Percentiles rank a stretch among this genome's conserved stretches.
These are phyloP conservation scores for Penicillium paneum DNA, from an alignment of 2,329 filamentous ascomycete species.

Conservation along the genomic window DNA sequence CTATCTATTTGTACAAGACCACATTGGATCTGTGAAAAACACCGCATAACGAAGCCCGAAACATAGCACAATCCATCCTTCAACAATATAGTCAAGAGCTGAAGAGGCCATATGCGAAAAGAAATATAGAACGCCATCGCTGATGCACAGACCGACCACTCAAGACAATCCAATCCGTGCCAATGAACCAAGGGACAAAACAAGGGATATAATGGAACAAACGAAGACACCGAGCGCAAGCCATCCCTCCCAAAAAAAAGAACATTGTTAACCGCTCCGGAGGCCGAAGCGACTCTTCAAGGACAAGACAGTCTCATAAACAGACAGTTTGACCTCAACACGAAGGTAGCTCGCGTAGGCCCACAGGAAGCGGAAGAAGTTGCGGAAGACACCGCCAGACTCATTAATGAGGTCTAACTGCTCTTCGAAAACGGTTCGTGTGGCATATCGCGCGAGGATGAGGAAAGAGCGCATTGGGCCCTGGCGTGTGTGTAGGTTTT, in stretches of 20 bases:
- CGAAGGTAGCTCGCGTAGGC: conserved; percentile 55
- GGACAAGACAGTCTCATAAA: conserved; percentile 58
- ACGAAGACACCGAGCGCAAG: not conserved
- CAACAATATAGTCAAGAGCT: not conserved
- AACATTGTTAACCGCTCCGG: conserved; percentile 11
- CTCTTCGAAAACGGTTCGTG: conserved; percentile 61
- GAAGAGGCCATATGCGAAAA: conserved; percentile 2
- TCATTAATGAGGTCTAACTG: conserved; percentile 52
- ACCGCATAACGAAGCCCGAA: not conserved
- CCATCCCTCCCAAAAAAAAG: not conserved
- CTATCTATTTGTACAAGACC: conserved; percentile 19
- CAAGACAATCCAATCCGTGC: conserved; percentile 25
- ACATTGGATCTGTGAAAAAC: not conserved
- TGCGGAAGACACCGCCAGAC: conserved; percentile 51
- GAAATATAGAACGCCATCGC: conserved; percentile 26
- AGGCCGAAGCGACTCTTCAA: conserved; percentile 51
- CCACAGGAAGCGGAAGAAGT: conserved; percentile 49
- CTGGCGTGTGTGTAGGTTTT: conserved; percentile 62
- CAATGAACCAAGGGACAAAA: conserved; percentile 5
- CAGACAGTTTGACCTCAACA: conserved; percentile 56
- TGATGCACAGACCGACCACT: conserved; percentile 28
- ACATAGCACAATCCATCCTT: not conserved
- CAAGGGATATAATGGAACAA: conserved; percentile 14
- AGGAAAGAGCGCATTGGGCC: conserved; percentile 62
- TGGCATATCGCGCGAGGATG: conserved; percentile 63